Evolutionary conservation across 257 asterid species (phyloP), one percentile per base, ranked within the genome.

Genomic region (Agastache rugosa): DNA sequence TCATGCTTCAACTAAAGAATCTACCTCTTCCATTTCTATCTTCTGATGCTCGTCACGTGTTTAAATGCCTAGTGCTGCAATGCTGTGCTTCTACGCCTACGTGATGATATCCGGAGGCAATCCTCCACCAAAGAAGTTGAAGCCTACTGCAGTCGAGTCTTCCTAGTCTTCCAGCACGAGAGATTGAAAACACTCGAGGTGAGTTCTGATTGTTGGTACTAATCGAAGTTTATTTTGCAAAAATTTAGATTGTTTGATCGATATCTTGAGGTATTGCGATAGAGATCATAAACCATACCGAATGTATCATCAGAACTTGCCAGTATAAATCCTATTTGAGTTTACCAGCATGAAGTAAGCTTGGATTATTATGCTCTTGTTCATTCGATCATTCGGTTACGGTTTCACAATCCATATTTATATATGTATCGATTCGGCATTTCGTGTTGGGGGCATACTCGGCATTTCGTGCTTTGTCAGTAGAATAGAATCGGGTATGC

Each of bases 21-120:
- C 70, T 14, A 22, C 35, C 37, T 22, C 39, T 20, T 63, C 35
- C 31, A n/a, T 39, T 53, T 64, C 55, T 34, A 64, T 39, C 8
- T 58, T 27, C 17, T 25, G 55, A 25, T 69, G 19, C 48, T 27
- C 48, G 10, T 71, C 11, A 7, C 51, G 31, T 64, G 20, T 55
- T 77, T 63, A 19, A 14, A 62, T 31, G 66, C 65, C 44, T 62
- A 92, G 97, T 84, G 93, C 93, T 75, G 93, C 97, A 81, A 94
- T 94, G 97, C 78, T 92, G 31, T 82, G 88, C 87, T 94, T 94
- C 85, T 94, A 90, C 60, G 65, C 88, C 10, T 94, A 94, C 19
- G 98, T 94, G 82, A 88, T 94, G 78, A 59, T 94, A 71, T 87
- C 91, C 6, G 91, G 91, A 68, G 91, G 91, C 48, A 87, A 87